Evolutionary conservation across 2,329 filamentous ascomycete genomes (phyloP).

Genomic region (Apiospora phragmitis): DNA sequence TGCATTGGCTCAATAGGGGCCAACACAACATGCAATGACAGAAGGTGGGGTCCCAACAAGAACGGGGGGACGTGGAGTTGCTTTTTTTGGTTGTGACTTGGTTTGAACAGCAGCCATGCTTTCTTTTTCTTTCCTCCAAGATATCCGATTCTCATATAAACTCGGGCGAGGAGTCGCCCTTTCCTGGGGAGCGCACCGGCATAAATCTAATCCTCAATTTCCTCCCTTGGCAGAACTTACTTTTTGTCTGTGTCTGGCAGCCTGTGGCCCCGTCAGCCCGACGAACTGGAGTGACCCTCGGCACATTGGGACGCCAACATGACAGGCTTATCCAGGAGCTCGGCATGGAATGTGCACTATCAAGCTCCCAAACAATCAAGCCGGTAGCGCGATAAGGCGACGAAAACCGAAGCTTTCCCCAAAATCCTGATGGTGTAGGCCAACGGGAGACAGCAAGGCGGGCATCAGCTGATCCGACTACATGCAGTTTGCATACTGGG

Average conservation of each 20-base stretch:
- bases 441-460: conserved; percentile 6
- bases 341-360: neutral
- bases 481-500: conserved; percentile 2
- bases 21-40: conserved; percentile 3
- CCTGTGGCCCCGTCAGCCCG: neutral
- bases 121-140: neutral
- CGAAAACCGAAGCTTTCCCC: neutral
- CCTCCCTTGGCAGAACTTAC: neutral
- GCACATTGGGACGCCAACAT: neutral
- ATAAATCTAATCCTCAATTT: conserved; percentile 7
- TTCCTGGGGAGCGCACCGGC: neutral
- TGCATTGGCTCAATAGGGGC: neutral
- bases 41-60: conserved; percentile 4
- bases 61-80: neutral
- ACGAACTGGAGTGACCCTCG: neutral
- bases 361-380: neutral
- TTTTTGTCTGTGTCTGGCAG: neutral
- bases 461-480: neutral
- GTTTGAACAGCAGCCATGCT: neutral
- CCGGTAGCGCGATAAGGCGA: neutral
- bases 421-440: neutral
- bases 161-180: neutral
- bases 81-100: conserved; percentile 3
- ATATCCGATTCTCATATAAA: neutral
- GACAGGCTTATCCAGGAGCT: neutral